Base-by-base conservation (phyloP, 2,329 filamentous ascomycete genomes). In the Plenodomus lindquistii region DNA sequence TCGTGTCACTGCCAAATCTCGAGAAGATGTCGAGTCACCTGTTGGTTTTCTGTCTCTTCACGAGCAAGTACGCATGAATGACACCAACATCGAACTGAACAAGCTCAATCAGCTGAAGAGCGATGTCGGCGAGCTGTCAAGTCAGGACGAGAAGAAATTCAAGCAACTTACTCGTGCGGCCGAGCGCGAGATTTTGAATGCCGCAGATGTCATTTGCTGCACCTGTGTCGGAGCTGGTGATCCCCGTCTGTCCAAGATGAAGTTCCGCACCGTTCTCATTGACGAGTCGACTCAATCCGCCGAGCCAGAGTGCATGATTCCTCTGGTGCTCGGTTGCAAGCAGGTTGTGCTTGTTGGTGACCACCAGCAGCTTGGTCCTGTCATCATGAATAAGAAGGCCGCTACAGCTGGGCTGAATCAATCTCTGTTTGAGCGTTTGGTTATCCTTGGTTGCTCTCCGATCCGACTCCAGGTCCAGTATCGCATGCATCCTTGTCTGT, bases 351-450 rank as follows among this genome's bases (percentile, higher is more conserved):
- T 99, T 29, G 94, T 99, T 36, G 94, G 94, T 69, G 94, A 99
- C 69, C 94, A 99, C 75, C 95, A 97, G 74, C 94, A 99, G 72
- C 84, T 99, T 57, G 94, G 94, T 0, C 94, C 94, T 1, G 94
- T 99, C 64, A 97, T 99, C 70, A 99, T 99, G 93, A 99, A 99
- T 81, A 99, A 99, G 82, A 97, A 97, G 76, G 94, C 94, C 13
- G 94, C 94, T 53, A 97, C 97, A 75, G 94, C 94, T 46, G 94
- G 94, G 52, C 81, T 99, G 15, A 97, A 97, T 75, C 94, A 97
- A 73, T 97, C 93, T n/a, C 81, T 99, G 9, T 99, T 99, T 67
- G 94, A 99, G 77, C 91, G 94, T 64, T 81, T 99, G 42, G 92
- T 97, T 62, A 91, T 93, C 65, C 82, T 97, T n/a, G 88, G 88